Evolutionary conservation across 139 green algal genomes (phyloP).

Genomic region (Astrephomene gubernaculifera): DNA sequence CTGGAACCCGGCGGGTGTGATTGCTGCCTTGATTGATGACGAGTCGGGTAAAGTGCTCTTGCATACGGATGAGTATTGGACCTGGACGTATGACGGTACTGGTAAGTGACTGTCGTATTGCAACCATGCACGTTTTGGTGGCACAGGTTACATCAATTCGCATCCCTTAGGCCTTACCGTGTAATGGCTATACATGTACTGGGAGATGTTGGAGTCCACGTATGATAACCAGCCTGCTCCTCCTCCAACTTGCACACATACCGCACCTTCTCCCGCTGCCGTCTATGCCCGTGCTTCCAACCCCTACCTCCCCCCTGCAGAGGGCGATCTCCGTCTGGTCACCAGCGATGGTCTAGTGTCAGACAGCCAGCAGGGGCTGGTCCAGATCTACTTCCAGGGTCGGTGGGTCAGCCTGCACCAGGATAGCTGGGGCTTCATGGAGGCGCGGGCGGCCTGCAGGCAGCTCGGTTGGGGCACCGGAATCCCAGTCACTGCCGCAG

Average conservation of each 20-base stretch:
- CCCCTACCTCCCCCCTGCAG: background rate
- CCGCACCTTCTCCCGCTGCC: background rate
- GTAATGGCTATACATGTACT: no score
- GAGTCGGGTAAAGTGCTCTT: background rate
- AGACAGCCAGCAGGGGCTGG: background rate
- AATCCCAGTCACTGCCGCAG: background rate
- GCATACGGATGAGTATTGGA: background rate
- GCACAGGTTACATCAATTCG: background rate
- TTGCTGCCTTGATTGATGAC: background rate
- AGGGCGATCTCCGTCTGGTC: background rate
- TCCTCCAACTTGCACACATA: background rate
- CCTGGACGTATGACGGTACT: background rate
- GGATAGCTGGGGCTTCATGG: background rate
- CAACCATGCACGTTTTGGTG: background rate
- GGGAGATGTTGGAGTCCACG: no score
- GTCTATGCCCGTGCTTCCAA: background rate
- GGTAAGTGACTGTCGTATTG: background rate
- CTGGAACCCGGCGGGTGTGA: background rate
- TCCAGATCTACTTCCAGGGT: background rate
- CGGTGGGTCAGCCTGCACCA: background rate
- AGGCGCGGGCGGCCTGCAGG: background rate
- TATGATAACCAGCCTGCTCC: background rate
- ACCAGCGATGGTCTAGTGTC: background rate
- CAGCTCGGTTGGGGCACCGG: slow-evolving; percentile 3
- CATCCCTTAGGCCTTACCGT: background rate